A percentile compares a stretch with the other conserved stretches of the same genome.
phyloP scores from a whole-genome alignment of 768 basidiomycete species.

The Russula sp. region DNA sequence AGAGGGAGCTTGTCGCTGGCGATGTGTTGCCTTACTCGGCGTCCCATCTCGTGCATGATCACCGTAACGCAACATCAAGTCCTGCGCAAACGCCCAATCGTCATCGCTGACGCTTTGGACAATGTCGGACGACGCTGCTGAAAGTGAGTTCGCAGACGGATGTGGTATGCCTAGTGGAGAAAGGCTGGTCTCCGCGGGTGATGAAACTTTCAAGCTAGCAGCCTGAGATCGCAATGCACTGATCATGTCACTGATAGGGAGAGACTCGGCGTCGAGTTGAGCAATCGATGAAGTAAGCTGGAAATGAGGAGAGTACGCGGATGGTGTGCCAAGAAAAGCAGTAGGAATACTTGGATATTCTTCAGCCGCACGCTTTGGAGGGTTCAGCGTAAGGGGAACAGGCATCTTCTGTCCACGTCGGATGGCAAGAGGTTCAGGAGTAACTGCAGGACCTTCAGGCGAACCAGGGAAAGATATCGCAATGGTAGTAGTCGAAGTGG shows the following conservation, averaged over 20 bases:
- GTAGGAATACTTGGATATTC: slow-evolving; percentile 38
- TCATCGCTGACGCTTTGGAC: slow-evolving; percentile 24
- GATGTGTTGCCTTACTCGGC: neutral
- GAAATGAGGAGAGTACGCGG: slow-evolving; percentile 29
- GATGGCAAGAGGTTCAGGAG: slow-evolving; percentile 29
- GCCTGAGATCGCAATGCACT: slow-evolving; percentile 26
- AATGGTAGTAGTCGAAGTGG: slow-evolving; percentile 28
- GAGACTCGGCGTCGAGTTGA: slow-evolving; percentile 19
- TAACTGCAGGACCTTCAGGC: slow-evolving; percentile 1
- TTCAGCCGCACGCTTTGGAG: slow-evolving; percentile 20
- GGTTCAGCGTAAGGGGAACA: slow-evolving; percentile 26
- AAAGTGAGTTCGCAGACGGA: slow-evolving; percentile 5
- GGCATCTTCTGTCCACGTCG: slow-evolving; percentile 34
- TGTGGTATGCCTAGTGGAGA: neutral
- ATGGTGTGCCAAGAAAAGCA: slow-evolving; percentile 35
- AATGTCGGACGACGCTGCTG: slow-evolving; percentile 7
- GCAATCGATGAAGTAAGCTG: slow-evolving; percentile 13
- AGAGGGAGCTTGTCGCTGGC: neutral
- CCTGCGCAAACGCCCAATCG: slow-evolving; percentile 34
- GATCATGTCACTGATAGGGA: slow-evolving; percentile 34
- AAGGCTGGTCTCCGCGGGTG: slow-evolving; percentile 4
- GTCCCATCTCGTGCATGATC: neutral
- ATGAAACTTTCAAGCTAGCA: slow-evolving; percentile 21
- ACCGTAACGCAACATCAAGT: slow-evolving; percentile 27
- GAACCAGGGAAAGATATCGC: slow-evolving; percentile 27